Evolutionary conservation across 495 filamentous ascomycete species (phyloP).

Genomic region (Daldinia childiae): DNA sequence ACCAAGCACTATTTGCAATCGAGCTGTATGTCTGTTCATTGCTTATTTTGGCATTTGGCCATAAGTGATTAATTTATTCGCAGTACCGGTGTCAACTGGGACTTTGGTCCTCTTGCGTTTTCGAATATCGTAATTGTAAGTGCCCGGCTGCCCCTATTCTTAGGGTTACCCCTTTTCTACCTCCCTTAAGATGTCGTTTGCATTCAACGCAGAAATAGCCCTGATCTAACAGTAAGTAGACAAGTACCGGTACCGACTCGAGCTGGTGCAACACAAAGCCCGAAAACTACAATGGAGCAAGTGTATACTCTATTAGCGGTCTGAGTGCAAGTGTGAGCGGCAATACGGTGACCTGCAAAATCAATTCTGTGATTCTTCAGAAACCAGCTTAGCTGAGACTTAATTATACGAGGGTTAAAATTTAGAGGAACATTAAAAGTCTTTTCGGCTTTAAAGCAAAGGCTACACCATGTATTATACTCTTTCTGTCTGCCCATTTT

Average conservation of each 20-base stretch:
- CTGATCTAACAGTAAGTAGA: conserved; percentile 22
- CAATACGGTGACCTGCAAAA: conserved; percentile 48
- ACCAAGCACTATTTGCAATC: conserved; percentile 53
- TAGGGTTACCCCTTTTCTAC: neutral
- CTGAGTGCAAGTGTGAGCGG: conserved; percentile 46
- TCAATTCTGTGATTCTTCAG: conserved; percentile 48
- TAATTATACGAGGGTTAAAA: neutral
- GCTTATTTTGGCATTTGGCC: neutral
- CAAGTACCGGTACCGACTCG: conserved; percentile 40
- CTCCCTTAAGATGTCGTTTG: neutral
- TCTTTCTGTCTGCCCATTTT: too few relatives aligned
- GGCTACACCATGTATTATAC: too few relatives aligned
- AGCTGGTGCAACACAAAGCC: conserved; percentile 49
- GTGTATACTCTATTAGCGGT: conserved; percentile 45
- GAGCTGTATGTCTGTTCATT: conserved; percentile 43
- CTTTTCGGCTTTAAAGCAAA: too few relatives aligned
- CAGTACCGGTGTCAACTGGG: conserved; percentile 48
- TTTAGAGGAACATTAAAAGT: too few relatives aligned
- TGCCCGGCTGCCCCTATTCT: conserved; percentile 1
- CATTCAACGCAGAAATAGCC: too few relatives aligned
- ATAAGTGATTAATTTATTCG: neutral
- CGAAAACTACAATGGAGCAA: conserved; percentile 51
- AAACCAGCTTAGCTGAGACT: conserved; percentile 27
- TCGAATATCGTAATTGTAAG: conserved; percentile 54
- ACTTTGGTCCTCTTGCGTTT: conserved; percentile 51